These are phyloP conservation scores for Candida awuae DNA, from an alignment of 805 yeast species.

Conservation along the genomic window DNA sequence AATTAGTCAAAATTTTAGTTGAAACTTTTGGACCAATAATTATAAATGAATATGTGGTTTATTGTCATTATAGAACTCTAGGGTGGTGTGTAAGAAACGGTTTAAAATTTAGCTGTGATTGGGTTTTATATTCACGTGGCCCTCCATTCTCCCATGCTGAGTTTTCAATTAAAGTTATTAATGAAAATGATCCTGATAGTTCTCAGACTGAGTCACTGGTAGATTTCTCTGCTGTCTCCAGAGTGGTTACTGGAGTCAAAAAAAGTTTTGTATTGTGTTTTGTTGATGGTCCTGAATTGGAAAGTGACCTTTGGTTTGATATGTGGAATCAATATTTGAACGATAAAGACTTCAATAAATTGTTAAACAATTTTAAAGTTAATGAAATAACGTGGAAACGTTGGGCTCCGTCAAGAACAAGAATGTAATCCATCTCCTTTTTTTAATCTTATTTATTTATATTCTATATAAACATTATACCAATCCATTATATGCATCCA, in stretches of 20 bases:
- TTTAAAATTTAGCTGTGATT: conserved; percentile 86
- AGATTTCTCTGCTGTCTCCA: conserved; percentile 60
- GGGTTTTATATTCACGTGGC: conserved; percentile 74
- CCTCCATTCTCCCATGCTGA: conserved; percentile 97
- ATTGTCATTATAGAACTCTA: conserved; percentile 76
- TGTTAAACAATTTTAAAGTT: conserved; percentile 38
- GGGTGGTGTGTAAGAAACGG: conserved; percentile 97
- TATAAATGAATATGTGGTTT: conserved; percentile 56
- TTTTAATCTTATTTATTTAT: background rate
- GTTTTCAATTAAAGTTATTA: conserved; percentile 43
- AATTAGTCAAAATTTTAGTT: conserved; percentile 14
- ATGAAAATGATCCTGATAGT: conserved; percentile 7
- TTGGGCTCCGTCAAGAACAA: conserved; percentile 79
- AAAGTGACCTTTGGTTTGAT: conserved; percentile 17
- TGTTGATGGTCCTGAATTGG: conserved; percentile 47
- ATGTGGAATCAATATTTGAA: conserved; percentile 11
- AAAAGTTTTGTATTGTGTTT: conserved; percentile 66
- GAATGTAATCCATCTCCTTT: conserved; percentile 43
- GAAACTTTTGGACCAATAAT: conserved; percentile 10
- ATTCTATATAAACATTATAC: conserved; percentile 24
- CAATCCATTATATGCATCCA: conserved; percentile 57
- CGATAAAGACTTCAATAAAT: conserved; percentile 17
- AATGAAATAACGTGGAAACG: conserved; percentile 65
- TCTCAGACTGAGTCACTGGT: conserved; percentile 30
- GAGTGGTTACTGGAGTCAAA: conserved; percentile 83